Base-by-base conservation (phyloP, 441 rosid genomes). In the Gossypium davidsonii region DNA sequence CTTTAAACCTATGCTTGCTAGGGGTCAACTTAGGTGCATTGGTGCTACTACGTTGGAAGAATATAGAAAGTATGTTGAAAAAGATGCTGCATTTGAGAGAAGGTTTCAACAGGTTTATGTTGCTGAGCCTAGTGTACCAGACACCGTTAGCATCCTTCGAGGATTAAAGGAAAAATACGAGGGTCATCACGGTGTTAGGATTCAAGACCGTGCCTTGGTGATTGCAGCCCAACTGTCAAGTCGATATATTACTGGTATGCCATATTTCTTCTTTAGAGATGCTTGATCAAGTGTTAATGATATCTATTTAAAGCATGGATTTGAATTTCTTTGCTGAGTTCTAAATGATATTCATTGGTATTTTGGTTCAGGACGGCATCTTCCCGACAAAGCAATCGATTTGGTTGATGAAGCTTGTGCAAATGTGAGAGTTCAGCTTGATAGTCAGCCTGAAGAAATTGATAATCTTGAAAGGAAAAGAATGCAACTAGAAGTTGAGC, bases 71-170 rank as follows among this genome's bases (percentile, higher is more conserved):
- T 91, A 94, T 65, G 98, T 90, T 73, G 98, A 94, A 88, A 94
- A 91, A 80, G 98, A 94, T 85, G 94, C 98, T 26, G 97, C 97
- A n/a, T 94, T 91, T 63, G 97, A 91, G 83, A 90, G 98, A 74
- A 82, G 98, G 82, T 94, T 94, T 60, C 97, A 91, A 12, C 97
- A 94, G 72, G 98, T 94, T 7, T 94, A 86, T 77, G 98, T 94
- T 12, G 93, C 97, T 21, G 98, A 94, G 79, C 98, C 98, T 14
- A 91, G 97, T 60, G 98, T 90, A 51, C 23, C 79, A 1, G 98
- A 94, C 52, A 89, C 98, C 0, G 80, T 91, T 1, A 90, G 87
- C 83, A 91, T 94, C 37, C 94, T 94, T n/a, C 84, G 98, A 77
- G 98, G 97, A 8, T 85, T 94, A 75, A 94, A 92, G 48, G 98